Evolutionary conservation across 208 protist genomes (phyloP).

Genomic region (Trypanosoma congolense): DNA sequence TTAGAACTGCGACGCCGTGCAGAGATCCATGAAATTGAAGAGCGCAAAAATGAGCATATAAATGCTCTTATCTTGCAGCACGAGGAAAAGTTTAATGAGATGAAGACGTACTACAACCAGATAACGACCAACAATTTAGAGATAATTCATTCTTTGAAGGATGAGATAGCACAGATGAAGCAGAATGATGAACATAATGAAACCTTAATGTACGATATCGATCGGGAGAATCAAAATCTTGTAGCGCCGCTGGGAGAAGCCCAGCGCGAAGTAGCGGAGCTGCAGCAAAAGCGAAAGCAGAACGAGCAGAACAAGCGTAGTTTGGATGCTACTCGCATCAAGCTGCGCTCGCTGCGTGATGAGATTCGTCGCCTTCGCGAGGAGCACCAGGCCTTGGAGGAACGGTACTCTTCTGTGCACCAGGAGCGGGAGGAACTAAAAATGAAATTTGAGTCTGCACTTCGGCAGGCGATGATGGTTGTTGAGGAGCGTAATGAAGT

Average conservation of each 20-base stretch:
- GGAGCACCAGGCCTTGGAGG: slow-evolving; percentile 88
- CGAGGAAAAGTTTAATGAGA: slow-evolving; percentile 93
- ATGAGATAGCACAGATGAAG: slow-evolving; percentile 93
- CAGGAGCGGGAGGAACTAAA: slow-evolving; percentile 94
- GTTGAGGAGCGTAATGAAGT: slow-evolving; percentile 79
- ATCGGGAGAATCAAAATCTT: slow-evolving; percentile 94
- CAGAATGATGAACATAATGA: slow-evolving; percentile 94
- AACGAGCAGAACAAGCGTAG: slow-evolving; percentile 94
- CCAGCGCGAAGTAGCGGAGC: slow-evolving; percentile 82
- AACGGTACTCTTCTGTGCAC: slow-evolving; percentile 84
- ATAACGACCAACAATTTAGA: slow-evolving; percentile 98
- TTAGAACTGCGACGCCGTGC: slow-evolving; percentile 90
- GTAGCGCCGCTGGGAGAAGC: slow-evolving; percentile 92
- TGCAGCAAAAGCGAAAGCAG: slow-evolving; percentile 89
- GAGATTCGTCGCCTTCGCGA: slow-evolving; percentile 79
- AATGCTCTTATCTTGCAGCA: slow-evolving; percentile 94
- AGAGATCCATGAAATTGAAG: slow-evolving; percentile 94
- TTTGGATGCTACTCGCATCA: slow-evolving; percentile 77
- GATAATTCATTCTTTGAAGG: slow-evolving; percentile 96
- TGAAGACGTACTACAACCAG: slow-evolving; percentile 98
- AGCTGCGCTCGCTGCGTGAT: slow-evolving; percentile 72
- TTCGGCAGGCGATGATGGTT: slow-evolving; percentile 85
- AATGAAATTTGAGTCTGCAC: slow-evolving; percentile 86
- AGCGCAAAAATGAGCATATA: slow-evolving; percentile 95
- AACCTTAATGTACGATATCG: slow-evolving; percentile 96